These are phyloP conservation scores for Colletotrichum euphorbiae DNA, from an alignment of 2,329 filamentous ascomycete species.

Conservation along the genomic window DNA sequence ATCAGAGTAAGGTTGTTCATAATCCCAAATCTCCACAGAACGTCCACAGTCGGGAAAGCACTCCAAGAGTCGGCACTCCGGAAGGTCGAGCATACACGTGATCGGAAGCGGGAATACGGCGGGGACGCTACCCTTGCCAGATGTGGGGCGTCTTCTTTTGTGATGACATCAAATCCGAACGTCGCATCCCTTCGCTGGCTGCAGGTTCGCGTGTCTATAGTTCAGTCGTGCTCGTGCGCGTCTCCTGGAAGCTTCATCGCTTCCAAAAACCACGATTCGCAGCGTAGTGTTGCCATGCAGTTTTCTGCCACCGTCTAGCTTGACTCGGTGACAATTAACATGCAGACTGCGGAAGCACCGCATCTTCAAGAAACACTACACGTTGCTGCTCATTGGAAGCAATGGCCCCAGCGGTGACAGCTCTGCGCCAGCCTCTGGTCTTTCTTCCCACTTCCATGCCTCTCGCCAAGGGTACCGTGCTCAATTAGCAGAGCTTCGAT, in stretches of 20 bases:
- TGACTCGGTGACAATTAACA: slow-evolving; percentile 25
- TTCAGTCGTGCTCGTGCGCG: slow-evolving; percentile 17
- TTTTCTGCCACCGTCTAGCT: slow-evolving; percentile 11
- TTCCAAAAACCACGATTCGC: background rate
- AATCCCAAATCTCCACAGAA: slow-evolving; percentile 8
- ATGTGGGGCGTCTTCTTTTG: slow-evolving; percentile 4
- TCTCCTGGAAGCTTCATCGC: slow-evolving; percentile 2
- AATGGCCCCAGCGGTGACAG: slow-evolving; percentile 38
- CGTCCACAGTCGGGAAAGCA: background rate
- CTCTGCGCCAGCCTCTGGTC: slow-evolving; percentile 37
- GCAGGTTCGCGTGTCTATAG: slow-evolving; percentile 3
- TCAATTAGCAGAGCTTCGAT: background rate
- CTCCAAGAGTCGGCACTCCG: slow-evolving; percentile 2
- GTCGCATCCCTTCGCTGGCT: slow-evolving; percentile 12
- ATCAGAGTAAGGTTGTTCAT: background rate
- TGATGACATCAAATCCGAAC: slow-evolving; percentile 23
- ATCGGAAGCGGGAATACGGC: background rate
- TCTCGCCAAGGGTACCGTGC: slow-evolving; percentile 8
- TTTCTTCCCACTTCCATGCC: slow-evolving; percentile 8
- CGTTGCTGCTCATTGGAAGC: slow-evolving; percentile 38
- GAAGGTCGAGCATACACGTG: slow-evolving; percentile 4
- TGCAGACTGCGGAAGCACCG: slow-evolving; percentile 39
- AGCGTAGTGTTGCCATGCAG: slow-evolving; percentile 12
- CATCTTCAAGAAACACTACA: slow-evolving; percentile 37
- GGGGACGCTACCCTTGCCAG: slow-evolving; percentile 11